These are phyloP conservation scores for Laburnicola sp. DNA, from an alignment of 2,329 filamentous ascomycete genomes.

Conservation along the genomic window DNA sequence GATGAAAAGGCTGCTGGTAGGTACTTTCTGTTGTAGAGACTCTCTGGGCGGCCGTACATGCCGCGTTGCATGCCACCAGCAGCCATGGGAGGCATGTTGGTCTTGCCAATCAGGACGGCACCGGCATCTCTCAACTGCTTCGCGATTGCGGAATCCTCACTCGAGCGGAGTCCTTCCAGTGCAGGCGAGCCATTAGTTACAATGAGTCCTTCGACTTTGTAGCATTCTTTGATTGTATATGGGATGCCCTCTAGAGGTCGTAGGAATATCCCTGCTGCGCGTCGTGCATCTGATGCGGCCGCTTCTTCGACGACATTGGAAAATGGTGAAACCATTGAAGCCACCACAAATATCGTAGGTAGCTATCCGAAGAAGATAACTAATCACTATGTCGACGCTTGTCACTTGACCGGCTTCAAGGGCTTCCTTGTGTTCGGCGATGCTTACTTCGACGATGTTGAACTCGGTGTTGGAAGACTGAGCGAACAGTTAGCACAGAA, in stretches of 20 bases:
- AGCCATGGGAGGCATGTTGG: constrained; percentile 65
- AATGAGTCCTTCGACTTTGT: constrained; percentile 58
- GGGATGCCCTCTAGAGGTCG: constrained; percentile 60
- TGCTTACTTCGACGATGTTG: constrained; percentile 53
- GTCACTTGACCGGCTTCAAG: constrained; percentile 47
- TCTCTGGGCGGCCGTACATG: constrained; percentile 60
- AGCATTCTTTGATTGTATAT: constrained; percentile 62
- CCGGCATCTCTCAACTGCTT: constrained; percentile 53
- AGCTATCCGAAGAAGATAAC: constrained; percentile 54
- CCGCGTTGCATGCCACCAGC: constrained; percentile 62
- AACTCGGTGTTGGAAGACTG: constrained; percentile 9
- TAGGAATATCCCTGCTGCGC: constrained; percentile 42
- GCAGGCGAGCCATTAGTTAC: constrained; percentile 60
- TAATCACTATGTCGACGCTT: constrained; percentile 51
- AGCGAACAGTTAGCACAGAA: neutral
- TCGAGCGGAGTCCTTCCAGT: constrained; percentile 55
- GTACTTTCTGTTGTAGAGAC: constrained; percentile 59
- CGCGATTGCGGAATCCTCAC: constrained; percentile 58
- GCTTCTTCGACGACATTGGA: constrained; percentile 54
- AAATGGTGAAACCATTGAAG: constrained; percentile 54
- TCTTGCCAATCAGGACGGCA: constrained; percentile 57
- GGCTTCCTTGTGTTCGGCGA: constrained; percentile 50
- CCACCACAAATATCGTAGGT: constrained; percentile 50
- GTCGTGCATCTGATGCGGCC: constrained; percentile 51
- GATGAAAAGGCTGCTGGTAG: constrained; percentile 60